phyloP scores from a whole-genome alignment of 2,329 filamentous ascomycete genomes.

The Mycosphaerelloides madeirae region DNA sequence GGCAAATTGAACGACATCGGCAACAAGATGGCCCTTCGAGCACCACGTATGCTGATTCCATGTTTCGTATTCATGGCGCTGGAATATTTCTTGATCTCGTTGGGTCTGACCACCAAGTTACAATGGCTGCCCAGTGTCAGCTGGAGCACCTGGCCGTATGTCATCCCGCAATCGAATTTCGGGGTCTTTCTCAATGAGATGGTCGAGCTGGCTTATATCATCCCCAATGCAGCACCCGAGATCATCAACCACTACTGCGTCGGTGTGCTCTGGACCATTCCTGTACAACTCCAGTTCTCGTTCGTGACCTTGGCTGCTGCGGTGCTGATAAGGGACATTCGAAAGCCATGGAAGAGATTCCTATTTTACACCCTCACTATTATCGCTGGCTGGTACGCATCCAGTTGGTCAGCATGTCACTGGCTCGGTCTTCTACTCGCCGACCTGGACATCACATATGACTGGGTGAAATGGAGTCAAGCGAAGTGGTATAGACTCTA shows the following conservation, averaged over 20 bases:
- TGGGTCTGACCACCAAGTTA: conserved; percentile 41
- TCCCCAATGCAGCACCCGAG: conserved; percentile 46
- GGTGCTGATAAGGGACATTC: conserved; percentile 43
- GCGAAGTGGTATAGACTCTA: conserved; percentile 35
- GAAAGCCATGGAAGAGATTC: conserved; percentile 45
- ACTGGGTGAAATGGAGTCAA: conserved; percentile 39
- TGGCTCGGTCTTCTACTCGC: conserved; percentile 44
- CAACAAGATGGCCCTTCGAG: conserved; percentile 41
- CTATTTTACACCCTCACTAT: conserved; percentile 42
- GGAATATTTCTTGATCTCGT: conserved; percentile 46
- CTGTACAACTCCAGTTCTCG: conserved; percentile 45
- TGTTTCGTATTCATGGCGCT: conserved; percentile 40
- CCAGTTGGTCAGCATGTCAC: conserved; percentile 43
- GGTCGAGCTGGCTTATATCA: conserved; percentile 43
- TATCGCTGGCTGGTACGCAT: conserved; percentile 44
- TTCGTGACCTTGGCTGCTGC: conserved; percentile 43
- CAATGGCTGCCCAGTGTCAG: conserved; percentile 44
- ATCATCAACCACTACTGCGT: conserved; percentile 48
- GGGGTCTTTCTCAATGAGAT: conserved; percentile 42
- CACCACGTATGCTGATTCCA: conserved; percentile 46
- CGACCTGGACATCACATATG: conserved; percentile 45
- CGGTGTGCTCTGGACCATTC: conserved; percentile 49
- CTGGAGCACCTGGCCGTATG: conserved; percentile 48
- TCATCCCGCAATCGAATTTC: conserved; percentile 37
- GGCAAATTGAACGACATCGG: conserved; percentile 42